A percentile compares a stretch with the other conserved stretches of the same genome.
These are phyloP conservation scores for Conticribra guillardii DNA, from an alignment of 108 stramenopile genomes.

Conservation along the genomic window DNA sequence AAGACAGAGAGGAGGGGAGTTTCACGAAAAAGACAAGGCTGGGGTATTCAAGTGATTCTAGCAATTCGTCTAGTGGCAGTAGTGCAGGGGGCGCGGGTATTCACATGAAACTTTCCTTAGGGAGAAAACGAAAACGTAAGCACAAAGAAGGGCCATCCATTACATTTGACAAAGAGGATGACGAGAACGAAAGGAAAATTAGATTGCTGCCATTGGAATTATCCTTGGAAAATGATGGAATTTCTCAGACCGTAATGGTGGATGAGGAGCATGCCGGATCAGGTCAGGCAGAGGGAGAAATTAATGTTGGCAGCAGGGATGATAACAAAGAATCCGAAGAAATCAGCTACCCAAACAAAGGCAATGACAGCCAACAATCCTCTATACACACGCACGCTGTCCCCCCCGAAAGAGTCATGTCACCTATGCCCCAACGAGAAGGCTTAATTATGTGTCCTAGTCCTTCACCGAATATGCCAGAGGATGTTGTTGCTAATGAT, in stretches of 20 bases:
- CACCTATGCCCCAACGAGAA: conserved; percentile 13
- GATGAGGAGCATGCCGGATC: neutral
- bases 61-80: neutral
- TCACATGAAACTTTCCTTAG: neutral
- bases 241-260: neutral
- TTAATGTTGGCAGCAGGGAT: neutral
- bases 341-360: neutral
- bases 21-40: neutral
- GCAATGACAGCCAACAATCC: neutral
- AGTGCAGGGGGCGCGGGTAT: neutral
- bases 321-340: neutral
- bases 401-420: conserved; percentile 16
- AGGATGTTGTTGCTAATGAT: neutral
- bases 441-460: neutral
- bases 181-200: neutral
- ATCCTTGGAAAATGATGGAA: neutral
- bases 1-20: too few relatives aligned
- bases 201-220: neutral
- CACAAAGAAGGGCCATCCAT: neutral
- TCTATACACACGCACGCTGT: neutral
- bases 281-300: neutral
- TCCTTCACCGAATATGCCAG: neutral
- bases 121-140: neutral
- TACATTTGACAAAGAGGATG: neutral
- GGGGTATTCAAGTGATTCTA: neutral